phyloP scores from a whole-genome alignment of 2,329 filamentous ascomycete species.

The Diaporthe sp. region DNA sequence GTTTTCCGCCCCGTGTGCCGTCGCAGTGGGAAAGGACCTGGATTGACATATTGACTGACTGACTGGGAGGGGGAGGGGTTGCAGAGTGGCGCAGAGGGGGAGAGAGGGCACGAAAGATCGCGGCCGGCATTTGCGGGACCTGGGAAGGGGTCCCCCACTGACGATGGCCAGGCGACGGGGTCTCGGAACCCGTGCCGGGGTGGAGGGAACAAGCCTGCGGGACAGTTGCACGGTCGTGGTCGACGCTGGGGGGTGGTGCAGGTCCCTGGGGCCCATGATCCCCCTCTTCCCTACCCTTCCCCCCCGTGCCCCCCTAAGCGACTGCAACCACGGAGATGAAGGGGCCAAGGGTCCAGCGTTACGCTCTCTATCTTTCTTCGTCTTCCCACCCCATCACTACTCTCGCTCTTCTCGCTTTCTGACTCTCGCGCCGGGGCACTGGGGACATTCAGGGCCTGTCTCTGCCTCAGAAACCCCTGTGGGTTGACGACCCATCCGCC shows the following conservation, averaged over 20 bases:
- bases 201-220: constrained; percentile 18
- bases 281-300: not conserved
- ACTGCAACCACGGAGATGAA: constrained; percentile 27
- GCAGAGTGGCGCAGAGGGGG: not conserved
- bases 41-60: not conserved
- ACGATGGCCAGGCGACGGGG: constrained; percentile 2
- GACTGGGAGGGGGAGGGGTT: not conserved
- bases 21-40: constrained; percentile 11
- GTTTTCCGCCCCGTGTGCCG: constrained; percentile 27
- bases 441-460: not conserved
- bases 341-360: constrained; percentile 26
- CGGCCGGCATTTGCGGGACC: constrained; percentile 11
- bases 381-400: not conserved
- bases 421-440: not conserved
- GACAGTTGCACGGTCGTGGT: constrained; percentile 2
- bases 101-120: not conserved
- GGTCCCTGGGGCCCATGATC: not conserved
- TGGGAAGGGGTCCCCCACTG: not conserved
- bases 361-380: not conserved
- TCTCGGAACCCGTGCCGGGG: constrained; percentile 15
- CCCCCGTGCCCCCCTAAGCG: not conserved
- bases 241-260: not conserved
- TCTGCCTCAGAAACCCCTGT: constrained; percentile 14
- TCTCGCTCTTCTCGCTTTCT: not conserved
- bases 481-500: not conserved